phyloP scores from a whole-genome alignment of 768 basidiomycete genomes.

The Auriscalpium orientale region DNA sequence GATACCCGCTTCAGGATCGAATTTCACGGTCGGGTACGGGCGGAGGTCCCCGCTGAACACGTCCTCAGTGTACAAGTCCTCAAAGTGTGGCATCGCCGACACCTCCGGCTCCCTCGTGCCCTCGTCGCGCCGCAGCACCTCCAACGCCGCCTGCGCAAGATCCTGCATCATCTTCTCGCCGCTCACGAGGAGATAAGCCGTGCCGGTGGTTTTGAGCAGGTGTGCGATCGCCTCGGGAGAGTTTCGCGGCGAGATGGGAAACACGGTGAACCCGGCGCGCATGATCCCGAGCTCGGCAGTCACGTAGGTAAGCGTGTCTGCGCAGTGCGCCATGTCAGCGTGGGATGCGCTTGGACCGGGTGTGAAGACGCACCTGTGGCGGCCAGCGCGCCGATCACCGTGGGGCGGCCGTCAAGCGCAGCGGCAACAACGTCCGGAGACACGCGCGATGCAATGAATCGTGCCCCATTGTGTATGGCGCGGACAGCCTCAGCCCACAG shows the following conservation, averaged over 20 bases:
- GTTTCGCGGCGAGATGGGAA: slow-evolving; percentile 34
- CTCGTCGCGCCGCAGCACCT: slow-evolving; percentile 3
- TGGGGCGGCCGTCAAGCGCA: slow-evolving; percentile 9
- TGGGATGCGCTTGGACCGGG: neutral
- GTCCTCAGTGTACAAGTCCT: slow-evolving; percentile 14
- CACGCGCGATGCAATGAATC: slow-evolving; percentile 2
- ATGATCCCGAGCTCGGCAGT: slow-evolving; percentile 27
- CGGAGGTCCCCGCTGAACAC: slow-evolving; percentile 1
- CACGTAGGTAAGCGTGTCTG: slow-evolving; percentile 18
- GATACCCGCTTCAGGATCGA: slow-evolving; percentile 11
- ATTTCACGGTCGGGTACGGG: slow-evolving; percentile 8
- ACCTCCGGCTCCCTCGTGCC: neutral
- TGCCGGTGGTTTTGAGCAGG: slow-evolving; percentile 19
- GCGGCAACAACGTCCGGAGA: slow-evolving; percentile 1
- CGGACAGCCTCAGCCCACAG: slow-evolving; percentile 11
- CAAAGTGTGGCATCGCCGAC: slow-evolving; percentile 16
- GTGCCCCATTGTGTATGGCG: slow-evolving; percentile 16
- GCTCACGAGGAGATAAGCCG: slow-evolving; percentile 23
- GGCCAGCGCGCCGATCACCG: slow-evolving; percentile 14
- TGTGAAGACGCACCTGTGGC: slow-evolving; percentile 11
- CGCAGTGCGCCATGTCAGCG: neutral
- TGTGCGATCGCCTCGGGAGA: slow-evolving; percentile 32
- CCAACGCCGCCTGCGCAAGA: slow-evolving; percentile 6
- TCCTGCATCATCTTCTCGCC: slow-evolving; percentile 13
- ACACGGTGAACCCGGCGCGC: slow-evolving; percentile 32